Evolutionary conservation across 805 yeast genomes (phyloP), one percentile per base, ranked within the genome.

Genomic region (Sugiyamaella valdiviana): DNA sequence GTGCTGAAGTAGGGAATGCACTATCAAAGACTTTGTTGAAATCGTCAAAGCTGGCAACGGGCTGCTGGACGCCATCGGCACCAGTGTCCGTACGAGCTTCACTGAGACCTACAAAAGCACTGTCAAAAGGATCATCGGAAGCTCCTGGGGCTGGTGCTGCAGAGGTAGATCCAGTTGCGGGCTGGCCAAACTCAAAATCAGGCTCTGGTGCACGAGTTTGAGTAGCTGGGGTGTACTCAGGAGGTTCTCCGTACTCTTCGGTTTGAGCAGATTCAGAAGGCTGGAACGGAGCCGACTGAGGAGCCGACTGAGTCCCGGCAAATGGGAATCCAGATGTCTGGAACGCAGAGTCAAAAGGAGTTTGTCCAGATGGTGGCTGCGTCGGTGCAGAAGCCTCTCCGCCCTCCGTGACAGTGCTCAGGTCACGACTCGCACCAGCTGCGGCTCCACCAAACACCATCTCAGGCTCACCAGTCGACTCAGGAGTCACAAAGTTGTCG

Each of bases 21-120:
- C 45, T 45, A 39, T 55, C 57, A 45, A 57, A 57, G 21, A 55
- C 49, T 10, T 47, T 21, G 32, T 51, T 41, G 38, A 58, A 58
- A 26, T 57, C 54, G 44, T 56, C 51, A 26, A 43, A 45, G n/a
- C 43, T 36, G 16, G 49, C 44, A 35, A 40, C 46, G 29, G 54
- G 51, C 19, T 61, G 61, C 14, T 49, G 57, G 22, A 51, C 43
- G 4, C 60, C 65, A 17, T 61, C 69, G 32, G n/a, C n/a, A 3
- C 43, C 50, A 6, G 17, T 45, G 15, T 48, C 58, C 5, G 38
- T 54, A 40, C 75, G 73, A 26, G 73, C 73, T 42, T 70, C 72
- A 47, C 70, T 75, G 50, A 73, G 58, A 12, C 69, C 77, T 24
- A 64, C 70, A 57, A 74, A 74, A 39, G 70, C 75, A 53, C 69